These are phyloP conservation scores for Thermoascus crustaceus DNA, from an alignment of 2,329 filamentous ascomycete species.

Conservation along the genomic window DNA sequence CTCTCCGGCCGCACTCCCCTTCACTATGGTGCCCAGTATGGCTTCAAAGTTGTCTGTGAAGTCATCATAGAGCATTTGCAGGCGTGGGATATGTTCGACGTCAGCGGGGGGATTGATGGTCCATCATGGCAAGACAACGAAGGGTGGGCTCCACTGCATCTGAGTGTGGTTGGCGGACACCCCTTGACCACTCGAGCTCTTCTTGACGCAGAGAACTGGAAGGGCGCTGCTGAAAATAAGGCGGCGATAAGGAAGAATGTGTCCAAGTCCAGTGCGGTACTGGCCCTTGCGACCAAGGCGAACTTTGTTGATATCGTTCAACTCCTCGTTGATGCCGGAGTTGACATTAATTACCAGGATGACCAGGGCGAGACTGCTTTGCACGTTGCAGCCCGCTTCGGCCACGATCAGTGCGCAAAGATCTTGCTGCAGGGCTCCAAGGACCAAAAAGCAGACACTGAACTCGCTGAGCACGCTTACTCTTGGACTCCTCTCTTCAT, in stretches of 20 bases:
- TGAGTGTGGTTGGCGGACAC: slow-evolving; percentile 87
- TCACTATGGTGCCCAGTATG: slow-evolving; percentile 92
- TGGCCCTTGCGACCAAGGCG: slow-evolving; percentile 79
- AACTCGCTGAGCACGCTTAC: slow-evolving; percentile 74
- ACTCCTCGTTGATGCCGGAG: slow-evolving; percentile 78
- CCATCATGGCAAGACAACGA: slow-evolving; percentile 86
- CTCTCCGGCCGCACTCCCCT: slow-evolving; percentile 75
- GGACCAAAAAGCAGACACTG: slow-evolving; percentile 64
- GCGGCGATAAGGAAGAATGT: slow-evolving; percentile 59
- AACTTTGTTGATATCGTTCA: slow-evolving; percentile 79
- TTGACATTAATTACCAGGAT: slow-evolving; percentile 91
- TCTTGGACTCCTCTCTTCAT: slow-evolving; percentile 95
- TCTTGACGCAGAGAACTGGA: slow-evolving; percentile 71
- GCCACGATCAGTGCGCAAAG: slow-evolving; percentile 70
- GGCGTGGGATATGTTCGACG: slow-evolving; percentile 78
- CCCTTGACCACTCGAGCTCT: slow-evolving; percentile 74
- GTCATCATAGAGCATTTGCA: slow-evolving; percentile 83
- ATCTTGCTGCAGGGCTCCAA: slow-evolving; percentile 64
- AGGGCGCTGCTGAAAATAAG: slow-evolving; percentile 55
- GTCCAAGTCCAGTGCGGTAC: slow-evolving; percentile 75
- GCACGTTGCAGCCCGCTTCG: slow-evolving; percentile 84
- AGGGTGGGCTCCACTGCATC: slow-evolving; percentile 81
- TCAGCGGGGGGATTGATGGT: slow-evolving; percentile 77
- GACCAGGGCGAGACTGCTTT: slow-evolving; percentile 83
- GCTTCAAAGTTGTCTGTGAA: slow-evolving; percentile 83